Percentiles rank a stretch among this genome's conserved stretches.
Conservation (phyloP, 2,329 filamentous ascomycete species). For the Stagonosporopsis rhizophila region DNA sequence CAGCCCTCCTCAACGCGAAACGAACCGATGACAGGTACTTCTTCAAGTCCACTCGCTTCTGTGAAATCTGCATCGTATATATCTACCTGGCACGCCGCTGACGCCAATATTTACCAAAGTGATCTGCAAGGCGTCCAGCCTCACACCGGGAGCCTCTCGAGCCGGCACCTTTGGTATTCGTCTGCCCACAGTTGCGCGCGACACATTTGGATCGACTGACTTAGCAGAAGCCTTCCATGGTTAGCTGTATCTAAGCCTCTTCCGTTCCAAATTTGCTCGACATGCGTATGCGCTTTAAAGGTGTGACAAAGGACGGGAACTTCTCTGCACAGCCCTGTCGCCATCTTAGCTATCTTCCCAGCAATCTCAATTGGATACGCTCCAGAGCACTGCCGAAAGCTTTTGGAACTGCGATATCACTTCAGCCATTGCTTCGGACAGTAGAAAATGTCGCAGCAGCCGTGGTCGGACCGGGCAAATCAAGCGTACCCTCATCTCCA, state of each 20-base stretch:
- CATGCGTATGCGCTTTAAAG: neutral
- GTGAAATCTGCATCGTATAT: neutral
- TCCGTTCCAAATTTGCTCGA: neutral
- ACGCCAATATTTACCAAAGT: slow-evolving; percentile 8
- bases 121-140: slow-evolving; percentile 24
- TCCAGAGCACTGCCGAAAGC: neutral
- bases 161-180: neutral
- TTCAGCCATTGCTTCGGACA: neutral
- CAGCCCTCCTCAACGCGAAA: neutral
- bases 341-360: neutral
- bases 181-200: slow-evolving; percentile 1
- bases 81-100: slow-evolving; percentile 1
- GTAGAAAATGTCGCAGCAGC: slow-evolving; percentile 6
- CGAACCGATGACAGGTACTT: neutral
- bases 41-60: slow-evolving; percentile 1
- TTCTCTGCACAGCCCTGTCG: neutral
- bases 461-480: slow-evolving; percentile 16
- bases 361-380: neutral
- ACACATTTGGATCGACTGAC: neutral
- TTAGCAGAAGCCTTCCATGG: neutral
- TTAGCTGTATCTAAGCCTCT: neutral
- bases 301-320: neutral
- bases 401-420: neutral
- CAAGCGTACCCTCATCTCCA: slow-evolving; percentile 21
- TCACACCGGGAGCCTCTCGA: slow-evolving; percentile 3